A percentile compares a stretch with the other conserved stretches of the same genome.
Conservation (phyloP, 257 asterid genomes). For the Fraxinus cuspidata region DNA sequence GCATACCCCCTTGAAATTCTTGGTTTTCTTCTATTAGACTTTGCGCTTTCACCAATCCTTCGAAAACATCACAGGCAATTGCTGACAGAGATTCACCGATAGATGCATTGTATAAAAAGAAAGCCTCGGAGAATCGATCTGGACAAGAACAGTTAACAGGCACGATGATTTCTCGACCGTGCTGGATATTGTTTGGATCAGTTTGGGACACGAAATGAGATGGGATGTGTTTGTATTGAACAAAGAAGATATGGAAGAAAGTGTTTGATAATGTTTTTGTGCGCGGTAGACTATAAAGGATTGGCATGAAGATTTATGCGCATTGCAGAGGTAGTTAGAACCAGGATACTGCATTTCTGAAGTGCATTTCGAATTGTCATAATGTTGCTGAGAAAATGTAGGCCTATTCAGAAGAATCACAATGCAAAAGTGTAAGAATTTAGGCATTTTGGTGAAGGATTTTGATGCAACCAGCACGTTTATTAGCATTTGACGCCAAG, state of each 20-base stretch:
- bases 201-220: neutral
- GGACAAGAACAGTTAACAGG: conserved; percentile 2
- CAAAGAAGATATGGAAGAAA: conserved; percentile 1
- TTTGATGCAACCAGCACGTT: neutral
- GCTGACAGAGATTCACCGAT: neutral
- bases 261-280: neutral
- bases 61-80: neutral
- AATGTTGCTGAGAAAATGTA: neutral
- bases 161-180: neutral
- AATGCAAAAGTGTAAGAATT: neutral
- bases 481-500: neutral
- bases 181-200: neutral
- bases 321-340: conserved; percentile 15
- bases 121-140: conserved; percentile 1
- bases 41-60: neutral
- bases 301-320: neutral
- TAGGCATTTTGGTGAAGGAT: neutral
- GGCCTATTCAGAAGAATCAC: conserved; percentile 1
- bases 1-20: neutral
- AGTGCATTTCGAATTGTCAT: neutral
- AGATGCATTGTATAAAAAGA: neutral
- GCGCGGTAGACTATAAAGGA: neutral
- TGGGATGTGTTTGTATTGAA: neutral
- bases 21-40: neutral
- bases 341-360: conserved; percentile 11